Conservation (phyloP, 1,139 yeast genomes). For the Yamadazyma oceani region DNA sequence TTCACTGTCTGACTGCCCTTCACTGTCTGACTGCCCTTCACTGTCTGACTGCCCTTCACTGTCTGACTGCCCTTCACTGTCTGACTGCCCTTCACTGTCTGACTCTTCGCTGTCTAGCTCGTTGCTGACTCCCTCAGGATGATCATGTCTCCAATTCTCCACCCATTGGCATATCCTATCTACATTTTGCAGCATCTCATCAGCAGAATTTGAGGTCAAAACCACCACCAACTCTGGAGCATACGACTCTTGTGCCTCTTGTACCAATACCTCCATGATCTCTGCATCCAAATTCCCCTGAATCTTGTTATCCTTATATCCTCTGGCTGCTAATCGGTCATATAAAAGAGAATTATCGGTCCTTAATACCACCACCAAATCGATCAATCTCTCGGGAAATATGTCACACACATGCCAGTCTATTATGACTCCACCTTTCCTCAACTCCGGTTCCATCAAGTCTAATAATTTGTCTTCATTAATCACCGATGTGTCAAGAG, state of each 20-base stretch:
- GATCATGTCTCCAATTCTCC: slow-evolving; percentile 62
- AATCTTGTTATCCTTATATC: slow-evolving; percentile 75
- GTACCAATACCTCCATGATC: slow-evolving; percentile 88
- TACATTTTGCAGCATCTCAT: slow-evolving; percentile 78
- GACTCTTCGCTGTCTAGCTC: slow-evolving; percentile 5
- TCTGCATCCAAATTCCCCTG: slow-evolving; percentile 95
- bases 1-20: too few relatives aligned
- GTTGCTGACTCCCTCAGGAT: slow-evolving; percentile 38
- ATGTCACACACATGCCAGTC: slow-evolving; percentile 99
- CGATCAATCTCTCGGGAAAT: slow-evolving; percentile 90
- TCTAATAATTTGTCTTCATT: slow-evolving; percentile 90
- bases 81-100: too few relatives aligned
- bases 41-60: too few relatives aligned
- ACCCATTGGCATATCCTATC: slow-evolving; percentile 76
- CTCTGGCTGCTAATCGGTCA: slow-evolving; percentile 73
- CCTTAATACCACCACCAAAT: slow-evolving; percentile 83
- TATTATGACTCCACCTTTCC: slow-evolving; percentile 79
- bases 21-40: too few relatives aligned
- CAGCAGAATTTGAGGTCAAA: slow-evolving; percentile 66
- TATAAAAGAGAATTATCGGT: slow-evolving; percentile 70
- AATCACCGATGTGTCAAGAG: slow-evolving; percentile 80
- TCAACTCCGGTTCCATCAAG: slow-evolving; percentile 72
- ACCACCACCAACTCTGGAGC: slow-evolving; percentile 81
- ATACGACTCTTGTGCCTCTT: slow-evolving; percentile 84
- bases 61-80: too few relatives aligned